A percentile compares a stretch with the other conserved stretches of the same genome.
These are phyloP conservation scores for Ogataea hybrid DNA, from an alignment of 1,139 yeast species.

Conservation along the genomic window DNA sequence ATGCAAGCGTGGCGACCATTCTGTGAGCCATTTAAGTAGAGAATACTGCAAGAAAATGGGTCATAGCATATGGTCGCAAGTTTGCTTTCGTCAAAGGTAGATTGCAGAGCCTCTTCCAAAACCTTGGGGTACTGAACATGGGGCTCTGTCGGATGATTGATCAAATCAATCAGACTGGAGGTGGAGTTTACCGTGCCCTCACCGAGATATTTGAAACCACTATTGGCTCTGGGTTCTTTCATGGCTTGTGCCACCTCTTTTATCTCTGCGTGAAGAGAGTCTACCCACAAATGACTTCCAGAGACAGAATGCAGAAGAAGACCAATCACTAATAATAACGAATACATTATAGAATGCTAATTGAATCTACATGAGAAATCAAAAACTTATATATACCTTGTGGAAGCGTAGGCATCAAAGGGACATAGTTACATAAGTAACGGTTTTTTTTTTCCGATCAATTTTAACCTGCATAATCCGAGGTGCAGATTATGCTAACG, in stretches of 20 bases:
- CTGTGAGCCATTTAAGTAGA: conserved; percentile 21
- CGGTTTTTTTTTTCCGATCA: not conserved
- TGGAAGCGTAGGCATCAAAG: not conserved
- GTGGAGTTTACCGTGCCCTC: conserved; percentile 10
- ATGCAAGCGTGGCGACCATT: conserved; percentile 23
- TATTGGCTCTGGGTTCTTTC: conserved; percentile 54
- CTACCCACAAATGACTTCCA: conserved; percentile 16
- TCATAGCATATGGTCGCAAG: conserved; percentile 4
- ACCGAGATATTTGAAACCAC: conserved; percentile 44
- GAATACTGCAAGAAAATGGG: conserved; percentile 10
- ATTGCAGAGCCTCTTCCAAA: conserved; percentile 2
- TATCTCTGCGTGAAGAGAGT: conserved; percentile 25
- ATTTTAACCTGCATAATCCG: not conserved
- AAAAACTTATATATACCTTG: not conserved
- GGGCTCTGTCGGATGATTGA: not conserved
- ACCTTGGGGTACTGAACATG: conserved; percentile 8
- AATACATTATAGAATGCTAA: not conserved
- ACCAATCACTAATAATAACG: conserved; percentile 25
- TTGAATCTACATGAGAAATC: not conserved
- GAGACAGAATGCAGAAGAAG: not conserved
- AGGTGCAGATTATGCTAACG: not conserved
- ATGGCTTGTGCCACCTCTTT: conserved; percentile 34
- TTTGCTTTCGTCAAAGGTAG: conserved; percentile 4
- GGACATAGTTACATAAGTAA: not conserved
- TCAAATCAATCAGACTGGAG: conserved; percentile 11